Evolutionary conservation across 768 basidiomycete genomes (phyloP), one percentile per base, ranked within the genome.

Genomic region (Termitomyces sp.): DNA sequence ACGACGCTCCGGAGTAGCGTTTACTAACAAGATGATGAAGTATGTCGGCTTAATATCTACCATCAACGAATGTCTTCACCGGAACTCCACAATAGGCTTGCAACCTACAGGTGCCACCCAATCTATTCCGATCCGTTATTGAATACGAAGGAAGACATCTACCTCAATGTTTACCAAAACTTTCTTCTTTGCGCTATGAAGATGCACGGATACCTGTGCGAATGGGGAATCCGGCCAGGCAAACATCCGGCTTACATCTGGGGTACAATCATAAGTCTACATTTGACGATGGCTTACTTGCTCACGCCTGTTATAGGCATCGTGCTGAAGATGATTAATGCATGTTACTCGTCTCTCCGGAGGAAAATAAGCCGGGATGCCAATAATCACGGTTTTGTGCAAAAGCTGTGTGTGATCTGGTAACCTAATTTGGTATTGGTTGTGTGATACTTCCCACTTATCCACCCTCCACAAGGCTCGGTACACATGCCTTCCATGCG

Each of bases 151-250:
- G 65, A 78, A 42, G 79, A 78, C 1, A 83, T 93, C 10, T 83
- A 90, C 69, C 68, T 84, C 53, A 99, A 98, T 70, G 78, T 96
- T 13, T 97, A 93, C 69, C 90, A 93, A 67, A 90, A 87, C 65
- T 88, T 94, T 66, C 70, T 91, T 31, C 69, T 97, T 43, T 79
- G 85, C 3, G 92, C 90, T 0, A 86, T 94, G 78, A 96, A 92
- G 73, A 88, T 93, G 80, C 85, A 92, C 58, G 79, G 81, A 53
- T 97, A 98, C 67, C 73, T 98, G 34, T 77, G 79, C 36, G 77
- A 79, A 52, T 88, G 84, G 84, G 76, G 79, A 14, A 59, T 76
- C 18, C 71, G 74, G 50, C 62, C 75, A n/a, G 65, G 61, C 32
- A 80, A 73, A 59, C 80, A 78, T 56, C 64, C 66, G 29, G 65